Evolutionary conservation across 805 yeast genomes (phyloP).

Genomic region (Myxozyma monticola): DNA sequence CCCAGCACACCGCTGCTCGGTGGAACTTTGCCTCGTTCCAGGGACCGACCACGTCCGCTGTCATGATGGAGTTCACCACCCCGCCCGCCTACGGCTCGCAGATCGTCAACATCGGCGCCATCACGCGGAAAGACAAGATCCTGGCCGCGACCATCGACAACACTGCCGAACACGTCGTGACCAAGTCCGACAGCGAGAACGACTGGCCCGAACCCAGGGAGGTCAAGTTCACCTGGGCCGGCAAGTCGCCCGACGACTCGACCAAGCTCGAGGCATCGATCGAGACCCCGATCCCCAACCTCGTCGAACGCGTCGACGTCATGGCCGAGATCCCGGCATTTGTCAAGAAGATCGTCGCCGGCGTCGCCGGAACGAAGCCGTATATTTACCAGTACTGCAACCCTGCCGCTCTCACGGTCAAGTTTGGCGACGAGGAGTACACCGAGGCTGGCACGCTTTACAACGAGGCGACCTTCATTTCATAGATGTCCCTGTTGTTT

Average conservation of each 20-base stretch:
- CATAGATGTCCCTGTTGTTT: no score
- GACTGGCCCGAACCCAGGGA: conserved; percentile 88
- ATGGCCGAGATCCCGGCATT: conserved; percentile 96
- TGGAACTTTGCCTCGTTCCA: conserved; percentile 96
- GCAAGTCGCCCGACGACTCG: conserved; percentile 50
- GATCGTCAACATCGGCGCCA: conserved; percentile 75
- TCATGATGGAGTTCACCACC: conserved; percentile 93
- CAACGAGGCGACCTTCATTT: conserved; percentile 80
- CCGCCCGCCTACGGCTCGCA: conserved; percentile 86
- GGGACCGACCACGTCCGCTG: conserved; percentile 68
- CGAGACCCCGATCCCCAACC: conserved; percentile 57
- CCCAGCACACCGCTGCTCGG: conserved; percentile 95
- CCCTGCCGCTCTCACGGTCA: conserved; percentile 51
- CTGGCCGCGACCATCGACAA: conserved; percentile 67
- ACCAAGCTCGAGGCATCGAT: conserved; percentile 37
- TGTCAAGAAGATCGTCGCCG: conserved; percentile 88
- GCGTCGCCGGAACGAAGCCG: conserved; percentile 96
- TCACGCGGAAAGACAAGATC: conserved; percentile 64
- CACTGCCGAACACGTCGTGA: conserved; percentile 56
- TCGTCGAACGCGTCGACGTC: conserved; percentile 92
- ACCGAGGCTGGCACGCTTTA: conserved; percentile 66
- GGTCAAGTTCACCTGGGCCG: conserved; percentile 60
- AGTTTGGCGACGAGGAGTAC: conserved; percentile 44
- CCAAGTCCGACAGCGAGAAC: conserved; percentile 63
- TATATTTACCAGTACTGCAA: conserved; percentile 89